phyloP scores from a whole-genome alignment of 2,329 filamentous ascomycete species.

The Venturiaceae sp. region DNA sequence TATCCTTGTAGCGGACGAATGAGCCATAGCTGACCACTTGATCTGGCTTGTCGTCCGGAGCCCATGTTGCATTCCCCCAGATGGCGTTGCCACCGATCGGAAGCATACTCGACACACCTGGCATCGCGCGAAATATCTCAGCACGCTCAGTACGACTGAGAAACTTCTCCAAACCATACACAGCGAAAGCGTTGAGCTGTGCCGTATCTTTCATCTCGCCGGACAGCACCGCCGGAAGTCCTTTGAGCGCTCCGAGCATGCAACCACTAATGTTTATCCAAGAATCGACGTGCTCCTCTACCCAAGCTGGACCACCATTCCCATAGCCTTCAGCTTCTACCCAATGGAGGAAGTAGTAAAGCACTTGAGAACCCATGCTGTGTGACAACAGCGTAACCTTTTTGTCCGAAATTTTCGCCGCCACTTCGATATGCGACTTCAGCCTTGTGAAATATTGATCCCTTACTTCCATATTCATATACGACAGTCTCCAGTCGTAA shows the following conservation, averaged over 20 bases:
- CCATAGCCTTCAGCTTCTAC: slow-evolving; percentile 72
- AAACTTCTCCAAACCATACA: slow-evolving; percentile 95
- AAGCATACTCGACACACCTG: slow-evolving; percentile 91
- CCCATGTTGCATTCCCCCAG: slow-evolving; percentile 85
- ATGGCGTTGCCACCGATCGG: slow-evolving; percentile 87
- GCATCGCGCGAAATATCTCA: slow-evolving; percentile 94
- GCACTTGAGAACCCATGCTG: slow-evolving; percentile 94
- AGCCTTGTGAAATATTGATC: slow-evolving; percentile 92
- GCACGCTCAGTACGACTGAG: slow-evolving; percentile 81
- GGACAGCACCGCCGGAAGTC: slow-evolving; percentile 78
- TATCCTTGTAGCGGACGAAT: slow-evolving; percentile 72
- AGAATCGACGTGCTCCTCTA: slow-evolving; percentile 78
- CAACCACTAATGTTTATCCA: slow-evolving; percentile 99
- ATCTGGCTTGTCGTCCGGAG: slow-evolving; percentile 72
- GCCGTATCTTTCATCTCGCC: slow-evolving; percentile 98
- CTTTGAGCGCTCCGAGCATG: slow-evolving; percentile 93
- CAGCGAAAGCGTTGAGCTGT: slow-evolving; percentile 89
- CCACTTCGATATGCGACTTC: slow-evolving; percentile 83
- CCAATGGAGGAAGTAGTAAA: slow-evolving; percentile 77
- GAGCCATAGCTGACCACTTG: slow-evolving; percentile 69
- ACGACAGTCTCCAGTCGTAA: slow-evolving; percentile 90
- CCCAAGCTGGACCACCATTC: slow-evolving; percentile 76
- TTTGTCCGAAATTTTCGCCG: slow-evolving; percentile 58
- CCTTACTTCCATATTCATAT: slow-evolving; percentile 76
- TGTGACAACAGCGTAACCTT: slow-evolving; percentile 86